These are phyloP conservation scores for Hydrangea macrophylla DNA, from an alignment of 148 eudicot species.

Conservation along the genomic window DNA sequence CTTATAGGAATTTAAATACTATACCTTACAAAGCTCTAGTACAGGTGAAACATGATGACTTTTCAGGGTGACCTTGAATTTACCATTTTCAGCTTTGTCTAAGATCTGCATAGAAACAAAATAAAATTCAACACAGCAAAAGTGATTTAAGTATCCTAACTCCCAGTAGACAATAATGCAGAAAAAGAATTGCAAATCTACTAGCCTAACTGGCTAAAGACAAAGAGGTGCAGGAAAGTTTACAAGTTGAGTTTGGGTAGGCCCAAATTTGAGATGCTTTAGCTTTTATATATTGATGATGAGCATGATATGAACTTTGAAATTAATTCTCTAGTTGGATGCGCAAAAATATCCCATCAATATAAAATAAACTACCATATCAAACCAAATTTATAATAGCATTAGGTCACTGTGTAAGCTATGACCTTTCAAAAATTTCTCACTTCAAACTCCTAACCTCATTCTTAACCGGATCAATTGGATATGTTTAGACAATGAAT, in stretches of 20 bases:
- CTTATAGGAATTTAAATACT: neutral
- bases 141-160: no score
- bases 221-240: neutral
- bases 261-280: no score
- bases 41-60: constrained; percentile 79
- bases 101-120: constrained; percentile 49
- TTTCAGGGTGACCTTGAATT: constrained; percentile 60
- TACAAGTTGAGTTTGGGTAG: neutral
- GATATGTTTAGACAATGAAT: neutral
- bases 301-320: neutral
- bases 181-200: neutral
- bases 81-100: constrained; percentile 57
- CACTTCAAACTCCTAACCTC: neutral
- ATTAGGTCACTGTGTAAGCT: neutral
- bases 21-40: constrained; percentile 85
- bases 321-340: neutral
- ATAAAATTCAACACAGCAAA: neutral
- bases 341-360: neutral
- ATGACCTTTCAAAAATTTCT: neutral
- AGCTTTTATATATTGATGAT: neutral
- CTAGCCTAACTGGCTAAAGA: neutral
- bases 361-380: neutral
- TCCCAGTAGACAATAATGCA: neutral
- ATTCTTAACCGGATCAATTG: neutral
- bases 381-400: neutral